Base-by-base conservation (phyloP, 2,329 filamentous ascomycete genomes). In the Myotisia sp. region DNA sequence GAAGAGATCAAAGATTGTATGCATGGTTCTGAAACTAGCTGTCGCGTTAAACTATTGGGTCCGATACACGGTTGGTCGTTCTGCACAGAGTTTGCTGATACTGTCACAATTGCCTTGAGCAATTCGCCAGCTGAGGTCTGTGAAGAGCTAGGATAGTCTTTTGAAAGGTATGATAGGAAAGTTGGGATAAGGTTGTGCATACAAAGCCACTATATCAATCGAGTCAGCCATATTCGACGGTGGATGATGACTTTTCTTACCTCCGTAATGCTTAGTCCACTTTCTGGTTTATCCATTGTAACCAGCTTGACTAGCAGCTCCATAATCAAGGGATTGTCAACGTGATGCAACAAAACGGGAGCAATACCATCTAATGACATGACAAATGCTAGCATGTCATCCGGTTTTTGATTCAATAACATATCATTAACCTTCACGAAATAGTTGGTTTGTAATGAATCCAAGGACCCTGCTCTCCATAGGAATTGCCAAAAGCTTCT, bases 61-160 rank as follows among this genome's bases (percentile, higher is more conserved):
- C 90, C 90, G 53, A 98, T 95, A 49, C 92, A 94, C n/a, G 87
- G 90, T 54, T 94, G 86, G 51, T 98, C 90, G 50, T 94, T 92
- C 47, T 93, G 90, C 1, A 87, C 94, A 3, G 90, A 90, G 52
- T 98, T 98, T 40, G 90, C 90, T 1, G 90, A 95, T 38, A 98
- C 94, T 17, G 90, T 98, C 45, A 98, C 95, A 52, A 98, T 94
- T 26, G 90, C 90, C 57, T 98, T 98, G 48, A 98, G 71, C 47
- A 98, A 98, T 53, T 98, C 90, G 27, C 90, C 90, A 1, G 90
- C 90, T 0, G 90, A 92, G 0, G 90, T 95, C 56, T 98, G 90
- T 2, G 90, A 92, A 1, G 87, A 82, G 55, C 84, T 83, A 42
- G 76, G 80, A 51, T 92, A 76, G 41, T 92, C 76, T 1, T 85